A percentile compares a stretch with the other conserved stretches of the same genome.
Evolutionary conservation across 257 asterid species (phyloP).

Genomic region (Nicotiana attenuata): DNA sequence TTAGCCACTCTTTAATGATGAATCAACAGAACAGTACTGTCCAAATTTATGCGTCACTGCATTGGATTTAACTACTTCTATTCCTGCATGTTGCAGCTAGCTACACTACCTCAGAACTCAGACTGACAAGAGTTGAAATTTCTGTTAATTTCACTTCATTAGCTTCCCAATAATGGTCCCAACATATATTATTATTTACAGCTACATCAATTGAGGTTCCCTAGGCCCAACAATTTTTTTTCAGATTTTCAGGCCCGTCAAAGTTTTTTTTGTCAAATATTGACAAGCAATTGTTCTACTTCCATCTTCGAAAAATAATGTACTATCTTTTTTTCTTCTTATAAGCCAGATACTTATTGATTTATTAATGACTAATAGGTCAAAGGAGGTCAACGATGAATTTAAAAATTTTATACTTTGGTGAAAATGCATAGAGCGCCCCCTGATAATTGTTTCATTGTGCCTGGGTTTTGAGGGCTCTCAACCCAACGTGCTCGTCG

Average conservation of each 20-base stretch:
- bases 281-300: background rate
- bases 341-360: too few relatives aligned
- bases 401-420: too few relatives aligned
- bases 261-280: background rate
- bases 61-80: background rate
- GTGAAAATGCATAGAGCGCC: too few relatives aligned
- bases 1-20: too few relatives aligned
- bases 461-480: too few relatives aligned
- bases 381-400: too few relatives aligned
- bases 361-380: too few relatives aligned
- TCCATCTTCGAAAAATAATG: background rate
- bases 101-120: background rate
- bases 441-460: too few relatives aligned
- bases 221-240: constrained; percentile 5
- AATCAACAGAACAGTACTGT: too few relatives aligned
- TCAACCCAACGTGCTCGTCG: too few relatives aligned
- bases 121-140: background rate
- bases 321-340: background rate
- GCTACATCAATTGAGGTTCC: constrained; percentile 6
- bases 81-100: background rate
- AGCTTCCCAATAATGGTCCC: background rate
- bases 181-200: background rate
- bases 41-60: too few relatives aligned
- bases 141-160: background rate
- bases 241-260: background rate